Evolutionary conservation across 768 basidiomycete genomes (phyloP), one percentile per base, ranked within the genome.

Genomic region (Mycena crocata): DNA sequence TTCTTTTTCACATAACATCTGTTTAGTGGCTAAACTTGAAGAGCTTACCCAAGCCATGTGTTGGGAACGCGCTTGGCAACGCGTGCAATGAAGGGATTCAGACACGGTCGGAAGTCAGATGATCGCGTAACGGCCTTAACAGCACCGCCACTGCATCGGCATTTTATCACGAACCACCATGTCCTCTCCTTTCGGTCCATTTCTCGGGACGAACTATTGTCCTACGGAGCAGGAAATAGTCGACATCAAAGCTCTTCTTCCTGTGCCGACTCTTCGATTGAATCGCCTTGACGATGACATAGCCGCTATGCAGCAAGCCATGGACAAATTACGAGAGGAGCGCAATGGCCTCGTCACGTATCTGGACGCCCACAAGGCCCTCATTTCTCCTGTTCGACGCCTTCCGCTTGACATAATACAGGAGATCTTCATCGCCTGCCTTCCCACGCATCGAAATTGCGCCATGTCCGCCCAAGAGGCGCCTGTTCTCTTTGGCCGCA

Each of bases 131-230:
- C n/a, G n/a, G n/a, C n/a, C n/a, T n/a, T n/a, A n/a, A n/a, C n/a
- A n/a, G n/a, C n/a, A n/a, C n/a, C n/a, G n/a, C n/a, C n/a, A n/a
- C n/a, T n/a, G n/a, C n/a, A n/a, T n/a, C n/a, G n/a, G n/a, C n/a
- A n/a, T n/a, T n/a, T n/a, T n/a, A n/a, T n/a, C n/a, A n/a, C n/a
- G n/a, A n/a, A n/a, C n/a, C n/a, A n/a, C n/a, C 26, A 62, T 66
- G 49, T 46, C 64, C 23, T 66, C 64, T 26, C 57, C 58, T 3
- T 66, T 66, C 51, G 28, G 21, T 9, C 14, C 44, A 6, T 6
- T 13, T 30, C 58, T 66, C 6, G 64, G 58, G 6, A 66, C 60
- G 6, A 68, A 68, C 26, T 63, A 67, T 31, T 57, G 55, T 21
- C 66, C 66, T 2, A 49, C n/a, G 5, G 61, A 63, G 24, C 50